phyloP scores from a whole-genome alignment of 305 asterid species.

The Petunia hybrid region DNA sequence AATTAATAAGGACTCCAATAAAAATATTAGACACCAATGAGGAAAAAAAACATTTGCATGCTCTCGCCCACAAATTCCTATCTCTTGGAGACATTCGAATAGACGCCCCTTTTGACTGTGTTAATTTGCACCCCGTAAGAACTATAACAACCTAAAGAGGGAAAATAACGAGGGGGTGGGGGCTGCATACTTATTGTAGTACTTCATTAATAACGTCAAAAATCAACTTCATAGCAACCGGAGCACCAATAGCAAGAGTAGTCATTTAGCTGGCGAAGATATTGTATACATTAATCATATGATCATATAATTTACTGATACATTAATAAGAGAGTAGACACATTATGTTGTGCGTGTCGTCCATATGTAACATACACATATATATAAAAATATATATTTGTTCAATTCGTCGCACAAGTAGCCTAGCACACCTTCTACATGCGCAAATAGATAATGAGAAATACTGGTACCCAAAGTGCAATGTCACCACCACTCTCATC shows the following conservation, averaged over 20 bases:
- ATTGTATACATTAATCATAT: background rate
- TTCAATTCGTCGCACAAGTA: too few relatives aligned
- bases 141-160: too few relatives aligned
- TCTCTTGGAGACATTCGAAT: too few relatives aligned
- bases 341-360: background rate
- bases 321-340: background rate
- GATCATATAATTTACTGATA: background rate
- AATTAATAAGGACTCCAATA: too few relatives aligned
- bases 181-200: background rate
- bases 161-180: too few relatives aligned
- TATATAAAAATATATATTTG: too few relatives aligned
- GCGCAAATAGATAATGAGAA: background rate
- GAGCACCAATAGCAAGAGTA: background rate
- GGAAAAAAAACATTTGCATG: too few relatives aligned
- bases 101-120: too few relatives aligned
- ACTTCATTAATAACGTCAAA: background rate
- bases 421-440: background rate
- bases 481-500: background rate
- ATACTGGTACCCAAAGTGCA: background rate
- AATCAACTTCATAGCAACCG: background rate
- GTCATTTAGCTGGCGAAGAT: conserved; percentile 12
- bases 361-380: background rate
- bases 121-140: too few relatives aligned
- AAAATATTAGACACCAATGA: too few relatives aligned
- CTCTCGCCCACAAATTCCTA: too few relatives aligned